These are phyloP conservation scores for Penicillium maclennaniae DNA, from an alignment of 495 filamentous ascomycete species.

Conservation along the genomic window DNA sequence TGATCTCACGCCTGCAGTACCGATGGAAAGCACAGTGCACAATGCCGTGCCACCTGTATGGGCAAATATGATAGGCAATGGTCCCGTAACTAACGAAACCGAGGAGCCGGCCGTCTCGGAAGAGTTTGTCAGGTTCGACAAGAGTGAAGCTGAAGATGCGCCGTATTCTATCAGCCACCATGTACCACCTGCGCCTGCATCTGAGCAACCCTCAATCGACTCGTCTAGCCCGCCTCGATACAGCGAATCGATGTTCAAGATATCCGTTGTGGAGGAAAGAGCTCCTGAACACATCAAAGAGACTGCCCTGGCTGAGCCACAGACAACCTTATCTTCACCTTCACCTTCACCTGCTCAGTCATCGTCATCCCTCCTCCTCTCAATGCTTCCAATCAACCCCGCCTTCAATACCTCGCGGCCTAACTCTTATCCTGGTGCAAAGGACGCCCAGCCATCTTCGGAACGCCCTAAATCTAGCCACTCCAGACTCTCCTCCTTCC, in stretches of 20 bases:
- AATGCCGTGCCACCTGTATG: conserved; percentile 6
- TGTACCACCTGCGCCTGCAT: background rate
- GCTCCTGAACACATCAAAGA: background rate
- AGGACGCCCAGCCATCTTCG: background rate
- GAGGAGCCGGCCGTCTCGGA: background rate
- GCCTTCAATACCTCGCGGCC: conserved; percentile 5
- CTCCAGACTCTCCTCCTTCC: conserved; percentile 10
- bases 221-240: background rate
- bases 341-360: background rate
- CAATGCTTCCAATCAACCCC: conserved; percentile 21
- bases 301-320: background rate
- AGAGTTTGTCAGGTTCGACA: background rate
- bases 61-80: conserved; percentile 1
- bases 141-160: background rate
- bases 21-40: background rate
- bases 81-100: background rate
- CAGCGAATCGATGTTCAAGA: background rate
- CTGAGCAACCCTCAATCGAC: background rate
- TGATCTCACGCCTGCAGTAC: background rate
- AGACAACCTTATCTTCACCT: background rate
- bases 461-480: background rate
- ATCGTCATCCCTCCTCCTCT: conserved; percentile 13
- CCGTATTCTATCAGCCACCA: background rate
- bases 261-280: background rate
- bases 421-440: background rate